Conservation (phyloP, 208 protist species). For the Trypanosoma grayi region DNA sequence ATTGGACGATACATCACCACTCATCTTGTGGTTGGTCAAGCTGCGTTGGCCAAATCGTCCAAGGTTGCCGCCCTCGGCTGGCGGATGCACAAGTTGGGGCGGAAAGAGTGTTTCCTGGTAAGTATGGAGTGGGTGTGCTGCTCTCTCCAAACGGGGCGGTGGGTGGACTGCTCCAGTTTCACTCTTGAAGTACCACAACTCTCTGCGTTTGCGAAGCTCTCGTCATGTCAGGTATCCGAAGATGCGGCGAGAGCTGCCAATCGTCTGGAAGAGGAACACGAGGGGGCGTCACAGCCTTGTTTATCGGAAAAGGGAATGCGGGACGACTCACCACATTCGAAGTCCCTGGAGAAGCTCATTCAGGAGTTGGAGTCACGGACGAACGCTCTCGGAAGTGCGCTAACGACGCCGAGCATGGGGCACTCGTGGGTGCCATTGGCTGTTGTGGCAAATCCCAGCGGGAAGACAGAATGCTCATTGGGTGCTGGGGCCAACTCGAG, state of each 20-base stretch:
- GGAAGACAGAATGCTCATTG: too few species aligned
- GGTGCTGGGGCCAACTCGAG: too few species aligned
- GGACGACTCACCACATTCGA: slow-evolving; percentile 9
- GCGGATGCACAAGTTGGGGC: slow-evolving; percentile 1
- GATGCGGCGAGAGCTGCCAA: too few species aligned
- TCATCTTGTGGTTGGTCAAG: slow-evolving; percentile 39
- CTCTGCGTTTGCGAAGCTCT: slow-evolving; percentile 17
- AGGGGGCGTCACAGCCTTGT: slow-evolving; percentile 8
- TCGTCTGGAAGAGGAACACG: too few species aligned
- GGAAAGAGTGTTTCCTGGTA: slow-evolving; percentile 44
- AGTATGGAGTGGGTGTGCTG: slow-evolving; percentile 49
- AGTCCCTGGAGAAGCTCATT: slow-evolving; percentile 34
- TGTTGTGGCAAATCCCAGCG: too few species aligned
- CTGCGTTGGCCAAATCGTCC: slow-evolving; percentile 13
- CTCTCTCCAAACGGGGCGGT: slow-evolving; percentile 37
- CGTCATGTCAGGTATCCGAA: background rate
- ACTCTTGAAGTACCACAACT: slow-evolving; percentile 30
- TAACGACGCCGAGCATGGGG: background rate
- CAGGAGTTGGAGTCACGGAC: slow-evolving; percentile 23
- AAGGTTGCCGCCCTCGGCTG: slow-evolving; percentile 38
- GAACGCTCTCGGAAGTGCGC: background rate
- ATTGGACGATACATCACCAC: slow-evolving; percentile 32
- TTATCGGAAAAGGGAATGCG: background rate
- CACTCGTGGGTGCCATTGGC: background rate
- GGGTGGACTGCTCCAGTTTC: slow-evolving; percentile 52